These are phyloP conservation scores for Tolypocladium nubicola DNA, from an alignment of 2,329 filamentous ascomycete genomes.

Conservation along the genomic window DNA sequence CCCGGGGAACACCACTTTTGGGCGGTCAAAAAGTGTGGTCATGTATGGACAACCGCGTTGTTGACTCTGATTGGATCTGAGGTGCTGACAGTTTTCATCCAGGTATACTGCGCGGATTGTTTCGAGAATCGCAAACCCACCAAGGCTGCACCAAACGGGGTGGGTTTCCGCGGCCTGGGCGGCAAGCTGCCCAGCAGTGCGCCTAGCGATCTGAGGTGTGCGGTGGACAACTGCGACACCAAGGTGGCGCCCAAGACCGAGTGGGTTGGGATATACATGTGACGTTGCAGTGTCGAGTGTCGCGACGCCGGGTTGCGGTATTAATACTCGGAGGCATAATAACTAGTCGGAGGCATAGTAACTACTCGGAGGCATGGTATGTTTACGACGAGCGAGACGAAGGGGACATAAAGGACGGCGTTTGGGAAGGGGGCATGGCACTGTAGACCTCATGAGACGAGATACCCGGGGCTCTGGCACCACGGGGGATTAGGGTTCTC, in stretches of 20 bases:
- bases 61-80: not conserved
- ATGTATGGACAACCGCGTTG: conserved; percentile 44
- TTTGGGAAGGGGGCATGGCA: not conserved
- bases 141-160: conserved; percentile 19
- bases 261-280: conserved; percentile 54
- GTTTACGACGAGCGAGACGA: not conserved
- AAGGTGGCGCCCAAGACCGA: conserved; percentile 43
- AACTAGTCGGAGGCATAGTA: too few species aligned
- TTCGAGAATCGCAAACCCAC: conserved; percentile 43
- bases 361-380: not conserved
- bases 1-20: conserved; percentile 75
- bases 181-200: conserved; percentile 14
- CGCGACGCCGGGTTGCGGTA: not conserved
- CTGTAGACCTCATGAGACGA: not conserved
- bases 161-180: conserved; percentile 26
- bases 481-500: not conserved
- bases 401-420: not conserved
- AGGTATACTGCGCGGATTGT: conserved; percentile 56
- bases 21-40: conserved; percentile 83
- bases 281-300: not conserved
- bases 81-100: not conserved
- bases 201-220: conserved; percentile 34
- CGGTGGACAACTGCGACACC: conserved; percentile 44
- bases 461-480: not conserved
- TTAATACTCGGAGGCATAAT: not conserved